A percentile compares a stretch with the other conserved stretches of the same genome.
phyloP scores from a whole-genome alignment of 495 filamentous ascomycete species.

The Monascus purpureus region DNA sequence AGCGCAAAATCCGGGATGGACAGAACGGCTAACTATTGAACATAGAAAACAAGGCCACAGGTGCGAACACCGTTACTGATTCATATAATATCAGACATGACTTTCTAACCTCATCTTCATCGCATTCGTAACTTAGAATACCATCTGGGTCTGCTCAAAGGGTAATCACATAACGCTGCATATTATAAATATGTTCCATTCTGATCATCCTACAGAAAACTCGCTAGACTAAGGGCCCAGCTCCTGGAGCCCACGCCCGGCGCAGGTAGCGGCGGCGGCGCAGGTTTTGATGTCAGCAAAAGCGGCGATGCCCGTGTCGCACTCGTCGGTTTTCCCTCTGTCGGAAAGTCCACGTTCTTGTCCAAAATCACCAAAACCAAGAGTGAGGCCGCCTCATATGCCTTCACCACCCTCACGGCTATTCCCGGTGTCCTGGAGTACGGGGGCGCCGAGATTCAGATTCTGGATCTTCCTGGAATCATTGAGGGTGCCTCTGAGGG shows the following conservation, averaged over 20 bases:
- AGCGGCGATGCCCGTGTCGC: conserved; percentile 95
- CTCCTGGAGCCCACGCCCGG: conserved; percentile 84
- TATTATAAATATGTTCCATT: background rate
- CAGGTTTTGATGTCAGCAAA: conserved; percentile 95
- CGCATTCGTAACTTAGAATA: conserved; percentile 77
- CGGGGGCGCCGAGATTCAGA: conserved; percentile 94
- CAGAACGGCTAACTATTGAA: conserved; percentile 26
- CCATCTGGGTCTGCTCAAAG: conserved; percentile 94
- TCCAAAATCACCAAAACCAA: conserved; percentile 99
- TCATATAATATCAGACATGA: no score
- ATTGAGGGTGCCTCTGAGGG: conserved; percentile 96
- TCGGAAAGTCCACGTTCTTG: conserved; percentile 96
- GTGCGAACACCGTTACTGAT: no score
- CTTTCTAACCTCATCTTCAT: conserved; percentile 11
- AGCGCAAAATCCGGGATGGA: conserved; percentile 6
- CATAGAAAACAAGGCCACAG: conserved; percentile 98
- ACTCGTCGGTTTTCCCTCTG: conserved; percentile 93
- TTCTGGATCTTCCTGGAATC: conserved; percentile 96
- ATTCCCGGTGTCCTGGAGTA: conserved; percentile 98
- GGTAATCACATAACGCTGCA: conserved; percentile 36
- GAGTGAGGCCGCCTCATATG: conserved; percentile 90
- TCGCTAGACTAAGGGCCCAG: conserved; percentile 87
- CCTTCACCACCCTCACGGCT: conserved; percentile 95
- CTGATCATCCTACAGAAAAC: conserved; percentile 48
- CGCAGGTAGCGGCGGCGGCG: conserved; percentile 52